Percentiles rank a stretch among this genome's conserved stretches.
phyloP scores from a whole-genome alignment of 306 rosid species.

The Luffa aegyptiaca region DNA sequence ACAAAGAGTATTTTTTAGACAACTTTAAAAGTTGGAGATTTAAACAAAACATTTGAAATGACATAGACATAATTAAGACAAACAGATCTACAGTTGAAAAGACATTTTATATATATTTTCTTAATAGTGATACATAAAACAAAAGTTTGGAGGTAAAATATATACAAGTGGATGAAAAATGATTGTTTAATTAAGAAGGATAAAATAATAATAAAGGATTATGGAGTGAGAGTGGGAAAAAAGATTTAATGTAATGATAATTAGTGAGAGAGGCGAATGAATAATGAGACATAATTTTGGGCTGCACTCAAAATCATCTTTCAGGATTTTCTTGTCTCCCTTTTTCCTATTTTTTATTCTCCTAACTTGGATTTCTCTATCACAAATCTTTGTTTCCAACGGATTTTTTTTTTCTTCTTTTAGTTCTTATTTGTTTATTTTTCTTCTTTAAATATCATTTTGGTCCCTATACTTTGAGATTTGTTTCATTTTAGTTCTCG shows the following conservation, averaged over 20 bases:
- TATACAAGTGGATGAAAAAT: background rate
- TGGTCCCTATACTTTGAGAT: too few species aligned
- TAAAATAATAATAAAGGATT: background rate
- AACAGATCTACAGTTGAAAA: too few species aligned
- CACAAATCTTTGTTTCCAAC: slow-evolving; percentile 6
- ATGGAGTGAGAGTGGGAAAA: background rate
- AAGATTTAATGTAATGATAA: background rate
- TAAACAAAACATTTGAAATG: too few species aligned
- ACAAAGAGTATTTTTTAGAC: too few species aligned
- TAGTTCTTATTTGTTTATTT: too few species aligned
- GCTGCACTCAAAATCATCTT: slow-evolving; percentile 1
- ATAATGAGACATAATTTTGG: slow-evolving; percentile 2
- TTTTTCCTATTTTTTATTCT: background rate
- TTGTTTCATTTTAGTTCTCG: too few species aligned
- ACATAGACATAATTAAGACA: too few species aligned
- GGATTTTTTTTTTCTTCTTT: background rate
- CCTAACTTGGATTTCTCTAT: background rate
- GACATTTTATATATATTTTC: too few species aligned
- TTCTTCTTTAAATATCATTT: too few species aligned
- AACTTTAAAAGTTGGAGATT: too few species aligned
- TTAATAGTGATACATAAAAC: too few species aligned
- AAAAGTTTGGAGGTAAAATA: background rate
- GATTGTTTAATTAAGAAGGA: background rate
- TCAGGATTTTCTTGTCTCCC: slow-evolving; percentile 5
- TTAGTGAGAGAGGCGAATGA: background rate